Conservation (phyloP, 2,329 filamentous ascomycete species). For the Aspergillus sp. region DNA sequence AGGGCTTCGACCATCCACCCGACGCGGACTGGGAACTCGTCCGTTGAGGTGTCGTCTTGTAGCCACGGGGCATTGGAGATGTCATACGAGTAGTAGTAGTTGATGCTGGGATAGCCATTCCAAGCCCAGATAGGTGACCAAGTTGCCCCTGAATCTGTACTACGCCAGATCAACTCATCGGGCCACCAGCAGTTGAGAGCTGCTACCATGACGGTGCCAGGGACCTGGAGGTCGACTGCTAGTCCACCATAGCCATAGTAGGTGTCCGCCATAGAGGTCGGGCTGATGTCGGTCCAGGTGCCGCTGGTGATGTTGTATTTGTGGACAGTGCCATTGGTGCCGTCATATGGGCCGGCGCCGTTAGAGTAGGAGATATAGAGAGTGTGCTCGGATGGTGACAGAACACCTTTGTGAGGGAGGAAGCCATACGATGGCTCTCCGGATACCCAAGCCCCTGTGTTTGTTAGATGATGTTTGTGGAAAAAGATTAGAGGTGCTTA, state of each 20-base stretch:
- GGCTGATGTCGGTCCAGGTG: conserved; percentile 60
- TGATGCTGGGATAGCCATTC: conserved; percentile 49
- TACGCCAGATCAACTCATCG: conserved; percentile 59
- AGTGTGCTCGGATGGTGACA: conserved; percentile 54
- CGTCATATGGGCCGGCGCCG: conserved; percentile 60
- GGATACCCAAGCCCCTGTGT: conserved; percentile 36
- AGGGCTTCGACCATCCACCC: conserved; percentile 65
- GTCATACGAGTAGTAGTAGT: conserved; percentile 51
- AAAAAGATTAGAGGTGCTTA: conserved; percentile 27
- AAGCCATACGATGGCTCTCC: conserved; percentile 52
- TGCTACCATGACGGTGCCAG: conserved; percentile 60
- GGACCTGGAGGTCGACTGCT: conserved; percentile 54
- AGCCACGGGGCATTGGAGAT: conserved; percentile 57
- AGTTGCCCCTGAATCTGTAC: conserved; percentile 56
- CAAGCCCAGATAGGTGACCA: conserved; percentile 59
- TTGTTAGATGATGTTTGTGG: not conserved
- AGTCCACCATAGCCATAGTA: conserved; percentile 60
- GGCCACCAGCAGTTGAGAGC: conserved; percentile 62
- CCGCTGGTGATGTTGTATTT: conserved; percentile 54
- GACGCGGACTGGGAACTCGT: conserved; percentile 32
- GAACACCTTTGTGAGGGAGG: conserved; percentile 57
- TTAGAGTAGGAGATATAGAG: conserved; percentile 60
- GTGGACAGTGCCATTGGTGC: conserved; percentile 55
- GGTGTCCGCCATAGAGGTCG: conserved; percentile 50
- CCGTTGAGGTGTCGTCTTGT: conserved; percentile 48